These are phyloP conservation scores for Edaphochlamys debaryana DNA, from an alignment of 139 green algal species.

Conservation along the genomic window DNA sequence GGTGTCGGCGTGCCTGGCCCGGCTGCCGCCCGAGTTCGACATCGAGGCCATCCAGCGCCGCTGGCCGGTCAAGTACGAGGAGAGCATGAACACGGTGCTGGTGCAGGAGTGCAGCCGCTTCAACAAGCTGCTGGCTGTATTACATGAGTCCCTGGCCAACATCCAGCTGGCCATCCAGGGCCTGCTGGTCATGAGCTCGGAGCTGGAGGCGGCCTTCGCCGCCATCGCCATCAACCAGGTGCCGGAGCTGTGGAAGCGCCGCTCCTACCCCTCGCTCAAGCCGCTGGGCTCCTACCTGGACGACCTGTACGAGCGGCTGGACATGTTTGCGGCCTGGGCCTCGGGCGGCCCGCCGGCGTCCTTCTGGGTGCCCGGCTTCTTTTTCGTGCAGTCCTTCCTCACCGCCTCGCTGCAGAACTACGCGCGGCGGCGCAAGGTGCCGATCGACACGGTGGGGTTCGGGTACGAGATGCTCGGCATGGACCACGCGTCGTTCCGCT, in stretches of 20 bases:
- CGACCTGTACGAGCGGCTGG: constrained; percentile 73
- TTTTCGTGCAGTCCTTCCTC: constrained; percentile 88
- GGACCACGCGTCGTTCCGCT: constrained; percentile 55
- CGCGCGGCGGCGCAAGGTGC: constrained; percentile 69
- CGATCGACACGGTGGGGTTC: constrained; percentile 82
- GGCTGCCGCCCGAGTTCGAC: constrained; percentile 74
- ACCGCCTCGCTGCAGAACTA: constrained; percentile 84
- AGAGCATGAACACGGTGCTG: constrained; percentile 77
- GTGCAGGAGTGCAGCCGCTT: constrained; percentile 75
- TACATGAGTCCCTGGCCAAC: constrained; percentile 64
- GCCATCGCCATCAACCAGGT: constrained; percentile 75
- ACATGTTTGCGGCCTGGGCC: constrained; percentile 68
- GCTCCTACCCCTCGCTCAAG: constrained; percentile 79
- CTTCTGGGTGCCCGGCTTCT: constrained; percentile 88
- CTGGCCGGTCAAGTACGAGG: constrained; percentile 69
- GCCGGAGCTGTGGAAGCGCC: constrained; percentile 74
- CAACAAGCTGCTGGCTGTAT: constrained; percentile 70
- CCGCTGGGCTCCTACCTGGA: constrained; percentile 77
- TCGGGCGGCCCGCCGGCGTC: constrained; percentile 62
- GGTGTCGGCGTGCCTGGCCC: constrained; percentile 57
- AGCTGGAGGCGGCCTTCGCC: constrained; percentile 79
- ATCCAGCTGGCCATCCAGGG: constrained; percentile 72
- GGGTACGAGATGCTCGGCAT: constrained; percentile 79
- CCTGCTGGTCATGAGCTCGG: constrained; percentile 80
- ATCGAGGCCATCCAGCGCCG: constrained; percentile 66